These are phyloP conservation scores for Capronia americana DNA, from an alignment of 2,329 filamentous ascomycete genomes.

Conservation along the genomic window DNA sequence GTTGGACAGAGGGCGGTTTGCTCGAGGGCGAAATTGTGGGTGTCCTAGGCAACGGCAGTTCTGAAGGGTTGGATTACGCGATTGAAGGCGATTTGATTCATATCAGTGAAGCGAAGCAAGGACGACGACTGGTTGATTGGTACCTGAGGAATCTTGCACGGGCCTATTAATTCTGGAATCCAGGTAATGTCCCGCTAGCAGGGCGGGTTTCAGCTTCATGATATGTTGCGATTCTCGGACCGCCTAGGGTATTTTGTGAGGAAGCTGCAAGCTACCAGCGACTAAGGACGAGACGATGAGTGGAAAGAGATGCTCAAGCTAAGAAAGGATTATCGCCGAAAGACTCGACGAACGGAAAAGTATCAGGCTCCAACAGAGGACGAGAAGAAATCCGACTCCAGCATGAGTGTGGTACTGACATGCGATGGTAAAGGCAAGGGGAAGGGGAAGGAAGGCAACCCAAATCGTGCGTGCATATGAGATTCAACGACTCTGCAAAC, in stretches of 20 bases:
- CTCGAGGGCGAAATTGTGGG: slow-evolving; percentile 85
- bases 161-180: slow-evolving; percentile 71
- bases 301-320: no score
- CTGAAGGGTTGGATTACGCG: slow-evolving; percentile 82
- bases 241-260: background rate
- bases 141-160: slow-evolving; percentile 96
- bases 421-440: no score
- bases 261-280: background rate
- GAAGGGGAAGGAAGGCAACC: no score
- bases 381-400: no score
- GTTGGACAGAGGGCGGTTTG: slow-evolving; percentile 89
- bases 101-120: slow-evolving; percentile 98
- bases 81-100: slow-evolving; percentile 97
- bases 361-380: no score
- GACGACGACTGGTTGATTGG: slow-evolving; percentile 97
- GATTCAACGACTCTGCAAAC: no score
- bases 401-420: no score
- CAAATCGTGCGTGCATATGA: no score
- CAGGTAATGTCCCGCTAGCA: background rate
- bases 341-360: no score
- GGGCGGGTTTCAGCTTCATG: background rate
- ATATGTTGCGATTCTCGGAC: background rate
- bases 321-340: no score
- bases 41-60: slow-evolving; percentile 71
- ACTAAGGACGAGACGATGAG: background rate